These are phyloP conservation scores for Rubus idaeus DNA, from an alignment of 306 rosid genomes.

Conservation along the genomic window DNA sequence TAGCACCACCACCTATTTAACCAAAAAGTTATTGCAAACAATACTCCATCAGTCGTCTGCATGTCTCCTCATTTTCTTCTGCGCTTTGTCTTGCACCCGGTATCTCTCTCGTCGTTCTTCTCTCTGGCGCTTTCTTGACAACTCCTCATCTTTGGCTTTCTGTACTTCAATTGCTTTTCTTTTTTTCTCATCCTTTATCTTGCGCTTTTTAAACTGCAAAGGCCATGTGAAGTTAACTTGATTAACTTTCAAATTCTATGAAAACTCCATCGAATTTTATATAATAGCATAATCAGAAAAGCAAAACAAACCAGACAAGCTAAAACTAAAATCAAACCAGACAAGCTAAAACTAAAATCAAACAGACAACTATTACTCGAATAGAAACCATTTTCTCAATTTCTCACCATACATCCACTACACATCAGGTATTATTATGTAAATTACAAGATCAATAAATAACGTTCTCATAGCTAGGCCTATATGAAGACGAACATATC, in stretches of 20 bases:
- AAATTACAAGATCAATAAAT: not conserved
- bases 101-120: conserved; percentile 82
- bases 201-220: conserved; percentile 70
- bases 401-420: not conserved
- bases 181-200: conserved; percentile 62
- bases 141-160: conserved; percentile 64
- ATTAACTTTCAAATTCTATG: not conserved
- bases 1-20: not conserved
- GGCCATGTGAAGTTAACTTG: not conserved
- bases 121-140: conserved; percentile 70
- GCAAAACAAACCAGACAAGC: too few species aligned
- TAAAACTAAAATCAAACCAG: too few species aligned
- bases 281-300: not conserved
- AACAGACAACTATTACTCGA: not conserved
- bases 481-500: not conserved
- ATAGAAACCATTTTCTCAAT: not conserved
- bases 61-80: conserved; percentile 59
- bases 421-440: not conserved
- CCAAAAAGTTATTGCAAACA: not conserved
- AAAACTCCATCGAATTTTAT: not conserved
- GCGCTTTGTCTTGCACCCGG: conserved; percentile 60
- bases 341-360: not conserved
- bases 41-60: conserved; percentile 25
- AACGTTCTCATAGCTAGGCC: not conserved
- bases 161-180: conserved; percentile 57